Base-by-base conservation (phyloP, 2,329 filamentous ascomycete species). In the Xylariaceae sp. region DNA sequence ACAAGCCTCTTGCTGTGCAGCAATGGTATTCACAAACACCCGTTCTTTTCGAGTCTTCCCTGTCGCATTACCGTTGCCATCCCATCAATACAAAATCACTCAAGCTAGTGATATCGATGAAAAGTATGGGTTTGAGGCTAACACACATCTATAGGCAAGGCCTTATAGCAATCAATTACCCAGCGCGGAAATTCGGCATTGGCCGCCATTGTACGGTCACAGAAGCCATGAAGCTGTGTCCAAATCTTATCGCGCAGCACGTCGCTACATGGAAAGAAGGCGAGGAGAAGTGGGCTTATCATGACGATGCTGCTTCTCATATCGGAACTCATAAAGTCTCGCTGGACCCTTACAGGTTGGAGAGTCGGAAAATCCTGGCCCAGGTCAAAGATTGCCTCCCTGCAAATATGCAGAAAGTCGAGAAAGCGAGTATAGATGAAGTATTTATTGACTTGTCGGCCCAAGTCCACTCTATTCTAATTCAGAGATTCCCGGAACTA, bases 391-490 rank as follows among this genome's bases (percentile, higher is more conserved):
- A 87, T 5, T 74, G 75, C 32, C 70, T 96, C 40, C 86, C 87
- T 1, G 66, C 77, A 1, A 69, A 80, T 39, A 66, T 83, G 53
- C 87, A 90, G 65, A 83, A 78, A 61, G 82, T 96, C 40, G 92
- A 99, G 73, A 99, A 97, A 66, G 94, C 92, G 15, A 86, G 90
- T 62, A 88, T 97, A 48, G 94, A 99, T 66, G 94, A 99, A 69
- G 90, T 96, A 9, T 99, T 96, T 64, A 73, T 97, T 52, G 94
- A 99, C 68, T 70, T 99, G 44, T 95, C 90, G 10, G 85, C 87
- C 0, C 87, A 96, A 53, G 80, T 96, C 3, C 88, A 95, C 67
- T 77, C 77, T 2, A 75, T 87, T 27, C 71, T 99, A 43, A 69
- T 96, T 38, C 77, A 88, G 58, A 75, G 88, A 45, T 96, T 90